Evolutionary conservation across 1,139 yeast species (phyloP).

Genomic region (Blastobotrys arbuscula): DNA sequence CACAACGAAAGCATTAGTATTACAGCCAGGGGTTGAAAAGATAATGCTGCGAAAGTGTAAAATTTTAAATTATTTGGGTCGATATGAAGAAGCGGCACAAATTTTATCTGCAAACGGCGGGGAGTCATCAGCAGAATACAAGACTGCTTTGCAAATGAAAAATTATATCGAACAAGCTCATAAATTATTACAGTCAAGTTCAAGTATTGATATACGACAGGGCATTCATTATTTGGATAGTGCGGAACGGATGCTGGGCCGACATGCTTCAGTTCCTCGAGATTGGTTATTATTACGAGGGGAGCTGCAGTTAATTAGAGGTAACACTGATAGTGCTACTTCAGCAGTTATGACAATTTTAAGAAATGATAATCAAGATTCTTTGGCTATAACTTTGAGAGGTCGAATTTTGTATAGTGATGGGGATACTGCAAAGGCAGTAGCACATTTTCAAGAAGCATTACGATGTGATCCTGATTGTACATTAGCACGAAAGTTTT

Average conservation of each 20-base stretch:
- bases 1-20: slow-evolving; percentile 30
- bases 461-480: slow-evolving; percentile 40
- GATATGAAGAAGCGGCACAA: slow-evolving; percentile 32
- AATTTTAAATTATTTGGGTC: slow-evolving; percentile 34
- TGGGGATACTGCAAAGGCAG: slow-evolving; percentile 37
- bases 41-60: slow-evolving; percentile 35
- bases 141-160: slow-evolving; percentile 35
- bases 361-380: slow-evolving; percentile 34
- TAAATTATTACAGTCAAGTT: slow-evolving; percentile 22
- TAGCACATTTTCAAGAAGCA: slow-evolving; percentile 38
- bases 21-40: slow-evolving; percentile 35
- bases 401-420: slow-evolving; percentile 35
- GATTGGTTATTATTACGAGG: slow-evolving; percentile 36
- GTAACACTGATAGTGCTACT: slow-evolving; percentile 36
- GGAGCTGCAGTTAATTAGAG: slow-evolving; percentile 29
- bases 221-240: slow-evolving; percentile 36
- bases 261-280: slow-evolving; percentile 32
- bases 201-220: slow-evolving; percentile 22
- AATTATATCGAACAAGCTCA: slow-evolving; percentile 32
- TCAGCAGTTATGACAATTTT: slow-evolving; percentile 34
- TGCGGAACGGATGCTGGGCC: slow-evolving; percentile 36
- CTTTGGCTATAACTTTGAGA: slow-evolving; percentile 38
- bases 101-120: slow-evolving; percentile 21
- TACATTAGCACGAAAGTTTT: slow-evolving; percentile 31
- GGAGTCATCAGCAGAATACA: slow-evolving; percentile 29